Base-by-base conservation (phyloP, 305 asterid genomes). In the Striga hermonthica region DNA sequence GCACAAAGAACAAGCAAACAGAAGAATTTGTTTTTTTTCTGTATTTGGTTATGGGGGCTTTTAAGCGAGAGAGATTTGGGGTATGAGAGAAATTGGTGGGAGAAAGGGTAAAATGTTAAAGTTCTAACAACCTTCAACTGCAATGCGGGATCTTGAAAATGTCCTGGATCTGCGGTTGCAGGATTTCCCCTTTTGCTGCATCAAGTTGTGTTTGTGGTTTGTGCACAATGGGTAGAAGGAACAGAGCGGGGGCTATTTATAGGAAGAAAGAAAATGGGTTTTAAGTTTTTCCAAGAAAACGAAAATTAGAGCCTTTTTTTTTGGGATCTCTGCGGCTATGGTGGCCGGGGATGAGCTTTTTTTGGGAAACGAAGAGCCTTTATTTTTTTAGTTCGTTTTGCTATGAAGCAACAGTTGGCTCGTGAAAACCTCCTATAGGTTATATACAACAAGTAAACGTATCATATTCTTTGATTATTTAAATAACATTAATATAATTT, bases 81-180 rank as follows among this genome's bases (percentile, higher is more conserved):
- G 67, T 61, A 41, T 31, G 57, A 57, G 62, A 57, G 31, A 54
- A 50, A 62, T 8, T 9, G 3, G 36, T 22, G 3, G 31, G 41
- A 52, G 55, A 48, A 13, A 44, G 13, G 53, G 13, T 6, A 61
- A 34, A 47, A 50, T 63, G 11, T 50, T 50, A 50, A 50, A 14
- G 31, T 41, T 14, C 14, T 75, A 92, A 76, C 41, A 74, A 68
- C 98, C 95, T 82, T 91, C 93, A 65, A 91, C 68, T 65, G 98
- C 98, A 72, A 83, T 76, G 72, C 97, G 97, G 67, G 97, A 87
- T 83, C 98, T 84, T 36, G 98, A 85, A 76, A 89, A 91, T 13
- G 84, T 78, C 83, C 97, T 81, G 72, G 91, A 89, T 84, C 96
- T 87, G 71, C 90, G 84, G 79, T 89, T 80, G 49, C 47, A 4